Percentiles rank a stretch among this genome's conserved stretches.
phyloP scores from a whole-genome alignment of 139 green algal species.

The Deuterostichococcus epilithicus region DNA sequence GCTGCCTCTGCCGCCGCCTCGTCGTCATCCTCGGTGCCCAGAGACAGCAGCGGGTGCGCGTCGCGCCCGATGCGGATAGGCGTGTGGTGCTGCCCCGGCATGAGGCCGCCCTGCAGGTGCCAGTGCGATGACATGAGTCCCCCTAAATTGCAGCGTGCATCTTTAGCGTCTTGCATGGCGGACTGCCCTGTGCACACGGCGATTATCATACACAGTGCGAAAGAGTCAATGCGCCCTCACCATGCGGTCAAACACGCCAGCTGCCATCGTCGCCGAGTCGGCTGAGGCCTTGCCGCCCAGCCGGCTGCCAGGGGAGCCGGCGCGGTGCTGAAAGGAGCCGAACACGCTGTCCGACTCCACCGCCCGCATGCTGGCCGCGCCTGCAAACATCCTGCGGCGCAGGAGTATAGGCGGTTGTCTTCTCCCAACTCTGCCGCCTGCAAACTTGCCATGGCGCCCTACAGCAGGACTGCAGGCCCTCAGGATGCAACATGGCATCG shows the following conservation, averaged over 20 bases:
- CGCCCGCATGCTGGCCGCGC: neutral
- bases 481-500: too few species aligned
- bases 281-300: neutral
- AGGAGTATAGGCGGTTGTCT: too few species aligned
- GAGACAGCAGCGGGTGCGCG: slow-evolving; percentile 36
- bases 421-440: too few species aligned
- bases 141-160: too few species aligned
- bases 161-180: too few species aligned
- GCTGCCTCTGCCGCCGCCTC: neutral
- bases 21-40: neutral
- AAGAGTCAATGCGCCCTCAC: neutral
- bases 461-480: too few species aligned
- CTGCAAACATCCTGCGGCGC: neutral
- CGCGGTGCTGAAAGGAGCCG: neutral
- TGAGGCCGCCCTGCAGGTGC: slow-evolving; percentile 2
- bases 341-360: neutral
- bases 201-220: too few species aligned
- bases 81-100: slow-evolving; percentile 31
- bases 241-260: neutral
- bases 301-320: too few species aligned
- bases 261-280: neutral
- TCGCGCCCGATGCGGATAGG: slow-evolving; percentile 45
- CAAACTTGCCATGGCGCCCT: too few species aligned
- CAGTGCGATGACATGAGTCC: too few species aligned
- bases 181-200: too few species aligned